Evolutionary conservation across 495 filamentous ascomycete species (phyloP).

Genomic region (Annulohypoxylon maeteangense): DNA sequence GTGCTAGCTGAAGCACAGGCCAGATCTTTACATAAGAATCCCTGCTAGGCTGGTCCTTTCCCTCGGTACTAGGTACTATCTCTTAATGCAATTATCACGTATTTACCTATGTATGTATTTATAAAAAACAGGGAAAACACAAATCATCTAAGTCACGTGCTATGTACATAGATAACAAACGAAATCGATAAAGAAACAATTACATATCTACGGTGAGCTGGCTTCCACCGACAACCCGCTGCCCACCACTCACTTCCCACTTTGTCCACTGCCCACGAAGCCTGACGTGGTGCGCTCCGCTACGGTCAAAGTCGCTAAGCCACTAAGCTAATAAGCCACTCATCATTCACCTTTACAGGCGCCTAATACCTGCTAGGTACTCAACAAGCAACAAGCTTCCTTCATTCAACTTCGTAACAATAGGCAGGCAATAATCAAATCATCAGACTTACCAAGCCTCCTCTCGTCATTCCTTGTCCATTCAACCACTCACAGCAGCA

Average conservation of each 20-base stretch:
- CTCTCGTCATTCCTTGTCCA: not conserved
- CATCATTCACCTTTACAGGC: conserved; percentile 15
- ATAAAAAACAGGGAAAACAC: no score
- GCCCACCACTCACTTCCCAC: not conserved
- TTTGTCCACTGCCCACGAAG: conserved; percentile 9
- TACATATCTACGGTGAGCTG: conserved; percentile 5
- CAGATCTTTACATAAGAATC: not conserved
- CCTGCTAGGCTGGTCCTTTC: not conserved
- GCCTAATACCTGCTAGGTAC: not conserved
- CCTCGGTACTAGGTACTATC: not conserved
- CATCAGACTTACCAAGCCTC: conserved; percentile 29
- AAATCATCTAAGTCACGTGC: not conserved
- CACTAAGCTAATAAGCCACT: conserved; percentile 33
- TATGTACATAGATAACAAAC: not conserved
- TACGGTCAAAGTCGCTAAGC: conserved; percentile 16
- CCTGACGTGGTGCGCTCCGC: conserved; percentile 41
- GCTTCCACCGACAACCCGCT: conserved; percentile 10
- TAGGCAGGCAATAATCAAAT: conserved; percentile 38
- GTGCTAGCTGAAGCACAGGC: not conserved
- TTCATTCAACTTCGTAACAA: conserved; percentile 37
- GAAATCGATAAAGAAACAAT: not conserved
- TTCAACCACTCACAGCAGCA: conserved; percentile 5
- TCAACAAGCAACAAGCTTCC: conserved; percentile 32
- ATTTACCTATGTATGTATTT: not conserved
- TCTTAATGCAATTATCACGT: not conserved